Conservation (phyloP, 1,284 basidiomycete genomes). For the Ceratorhiza oryzae-sativae region DNA sequence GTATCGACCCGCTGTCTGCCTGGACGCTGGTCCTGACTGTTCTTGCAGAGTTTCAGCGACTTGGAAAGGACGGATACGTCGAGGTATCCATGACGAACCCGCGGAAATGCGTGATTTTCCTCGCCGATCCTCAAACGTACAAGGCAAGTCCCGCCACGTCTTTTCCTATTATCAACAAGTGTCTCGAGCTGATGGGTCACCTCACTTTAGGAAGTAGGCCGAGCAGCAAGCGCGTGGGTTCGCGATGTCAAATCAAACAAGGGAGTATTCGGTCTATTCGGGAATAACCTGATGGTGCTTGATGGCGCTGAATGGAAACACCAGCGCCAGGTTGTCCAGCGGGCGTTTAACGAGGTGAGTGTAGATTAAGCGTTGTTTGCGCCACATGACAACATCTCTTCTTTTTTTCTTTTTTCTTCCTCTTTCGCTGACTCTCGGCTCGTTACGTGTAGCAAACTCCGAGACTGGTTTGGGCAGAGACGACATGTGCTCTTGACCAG, state of each 20-base stretch:
- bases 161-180: too few relatives aligned
- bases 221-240: not conserved
- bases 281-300: slow-evolving; percentile 28
- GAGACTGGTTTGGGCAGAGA: slow-evolving; percentile 17
- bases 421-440: too few relatives aligned
- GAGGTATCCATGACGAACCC: slow-evolving; percentile 12
- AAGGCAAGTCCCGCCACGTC: not conserved
- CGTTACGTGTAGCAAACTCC: not conserved
- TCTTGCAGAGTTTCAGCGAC: slow-evolving; percentile 1
- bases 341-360: slow-evolving; percentile 30
- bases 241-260: not conserved
- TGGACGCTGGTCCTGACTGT: not conserved
- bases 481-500: not conserved
- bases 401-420: too few relatives aligned
- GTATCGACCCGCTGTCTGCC: not conserved
- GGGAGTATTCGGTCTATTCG: slow-evolving; percentile 18
- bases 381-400: too few relatives aligned
- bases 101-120: not conserved
- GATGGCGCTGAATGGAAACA: slow-evolving; percentile 32
- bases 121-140: slow-evolving; percentile 17
- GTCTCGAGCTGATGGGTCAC: not conserved
- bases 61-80: slow-evolving; percentile 7
- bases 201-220: not conserved
- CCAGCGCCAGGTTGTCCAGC: slow-evolving; percentile 31
- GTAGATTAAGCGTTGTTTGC: too few relatives aligned